Evolutionary conservation across 805 yeast species (phyloP), one percentile per base, ranked within the genome.

Genomic region (Geotrichum ghanense): DNA sequence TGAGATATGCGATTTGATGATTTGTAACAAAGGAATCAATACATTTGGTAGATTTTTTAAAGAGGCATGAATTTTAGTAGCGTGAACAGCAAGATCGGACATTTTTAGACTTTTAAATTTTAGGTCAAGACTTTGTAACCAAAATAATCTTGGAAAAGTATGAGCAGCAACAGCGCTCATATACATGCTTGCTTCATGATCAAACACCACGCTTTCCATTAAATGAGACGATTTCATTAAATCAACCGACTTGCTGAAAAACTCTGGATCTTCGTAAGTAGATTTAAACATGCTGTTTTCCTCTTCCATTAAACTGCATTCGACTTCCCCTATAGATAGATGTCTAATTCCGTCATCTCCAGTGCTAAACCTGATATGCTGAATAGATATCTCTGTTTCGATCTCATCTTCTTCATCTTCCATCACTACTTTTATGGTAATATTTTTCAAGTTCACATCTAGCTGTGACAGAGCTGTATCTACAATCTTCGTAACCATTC

Each of bases 381-480:
- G n/a, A 12, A 44, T n/a, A 10, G 17, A 10, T 4, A 44, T 3
- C 43, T 37, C 43, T 19, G 22, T 19, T 5, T 27, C 31, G 3
- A 35, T 26, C 3, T 21, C 25, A 12, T 22, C 25, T 5, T 39
- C 42, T 5, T 21, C 25, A 7, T 22, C 25, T 7, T 39, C 42
- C 42, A 39, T 22, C 6, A 39, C 16, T 22, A 39, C 24, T n/a
- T 39, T 39, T n/a, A 39, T 22, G 10, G 16, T 17, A 19, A 40
- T 47, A 31, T 17, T 40, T 14, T 35, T 44, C 41, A 45, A 40
- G 17, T 26, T 42, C 16, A 45, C 42, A 12, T 39, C 25, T 6
- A 65, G 49, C 48, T 67, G 70, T 1, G 64, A 50, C 22, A 64
- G 45, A 5, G 64, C 64, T 10, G 61, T 50, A 48, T 72, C 75